Evolutionary conservation across 768 basidiomycete genomes (phyloP).

Genomic region (Paxillus involutus): DNA sequence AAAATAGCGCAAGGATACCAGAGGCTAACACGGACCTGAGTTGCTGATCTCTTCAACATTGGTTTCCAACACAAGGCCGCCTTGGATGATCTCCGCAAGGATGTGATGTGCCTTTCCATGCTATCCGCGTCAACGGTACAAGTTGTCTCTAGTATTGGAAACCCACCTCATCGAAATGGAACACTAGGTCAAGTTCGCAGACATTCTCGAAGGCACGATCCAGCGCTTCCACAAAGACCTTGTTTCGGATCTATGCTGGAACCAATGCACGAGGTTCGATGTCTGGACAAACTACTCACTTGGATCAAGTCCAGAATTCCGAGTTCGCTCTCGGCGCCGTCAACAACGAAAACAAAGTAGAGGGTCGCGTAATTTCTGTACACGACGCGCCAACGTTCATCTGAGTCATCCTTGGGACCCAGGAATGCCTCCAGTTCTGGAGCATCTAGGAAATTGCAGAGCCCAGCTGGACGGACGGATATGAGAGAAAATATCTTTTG

Average conservation of each 20-base stretch:
- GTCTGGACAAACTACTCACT: slow-evolving; percentile 44
- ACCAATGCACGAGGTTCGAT: background rate
- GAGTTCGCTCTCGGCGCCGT: slow-evolving; percentile 93
- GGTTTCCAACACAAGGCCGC: slow-evolving; percentile 94
- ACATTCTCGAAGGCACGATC: slow-evolving; percentile 98
- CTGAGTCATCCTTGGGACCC: slow-evolving; percentile 47
- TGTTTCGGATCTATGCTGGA: slow-evolving; percentile 2
- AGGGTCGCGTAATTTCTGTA: slow-evolving; percentile 96
- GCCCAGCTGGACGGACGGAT: slow-evolving; percentile 70
- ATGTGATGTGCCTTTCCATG: slow-evolving; percentile 83
- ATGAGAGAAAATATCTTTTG: slow-evolving; percentile 91
- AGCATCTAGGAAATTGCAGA: slow-evolving; percentile 97
- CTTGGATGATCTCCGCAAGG: slow-evolving; percentile 94
- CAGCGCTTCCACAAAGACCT: slow-evolving; percentile 95
- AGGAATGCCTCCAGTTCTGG: slow-evolving; percentile 80
- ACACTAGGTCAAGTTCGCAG: slow-evolving; percentile 96
- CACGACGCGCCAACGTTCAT: slow-evolving; percentile 80
- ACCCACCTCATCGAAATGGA: slow-evolving; percentile 95
- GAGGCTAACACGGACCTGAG: slow-evolving; percentile 49
- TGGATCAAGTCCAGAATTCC: slow-evolving; percentile 96
- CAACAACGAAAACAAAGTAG: slow-evolving; percentile 96
- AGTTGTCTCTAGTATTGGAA: background rate
- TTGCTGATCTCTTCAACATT: slow-evolving; percentile 82
- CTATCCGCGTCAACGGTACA: slow-evolving; percentile 1
- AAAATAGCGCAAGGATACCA: background rate